A percentile compares a stretch with the other conserved stretches of the same genome.
Evolutionary conservation across 2,329 filamentous ascomycete species (phyloP).

Genomic region (Aureobasidium leucospermi): DNA sequence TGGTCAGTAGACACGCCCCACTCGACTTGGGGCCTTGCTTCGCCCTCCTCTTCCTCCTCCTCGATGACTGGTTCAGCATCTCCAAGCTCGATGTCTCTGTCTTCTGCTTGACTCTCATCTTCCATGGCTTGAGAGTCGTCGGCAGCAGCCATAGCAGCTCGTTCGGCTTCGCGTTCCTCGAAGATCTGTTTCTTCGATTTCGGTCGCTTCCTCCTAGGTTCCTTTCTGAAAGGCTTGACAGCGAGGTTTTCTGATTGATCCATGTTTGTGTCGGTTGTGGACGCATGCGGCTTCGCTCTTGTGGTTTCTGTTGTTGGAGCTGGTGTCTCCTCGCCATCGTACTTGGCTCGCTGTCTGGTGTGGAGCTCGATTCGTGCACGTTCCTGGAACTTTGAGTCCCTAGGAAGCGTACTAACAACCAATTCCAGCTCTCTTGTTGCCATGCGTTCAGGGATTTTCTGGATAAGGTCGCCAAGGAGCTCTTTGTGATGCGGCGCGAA

Average conservation of each 20-base stretch:
- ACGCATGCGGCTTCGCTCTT: constrained; percentile 18
- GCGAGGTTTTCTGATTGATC: constrained; percentile 18
- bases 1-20: constrained; percentile 54
- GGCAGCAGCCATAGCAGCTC: constrained; percentile 30
- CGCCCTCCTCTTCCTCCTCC: constrained; percentile 41
- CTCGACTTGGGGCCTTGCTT: constrained; percentile 44
- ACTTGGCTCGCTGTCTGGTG: constrained; percentile 72
- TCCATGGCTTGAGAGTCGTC: constrained; percentile 25
- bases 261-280: constrained; percentile 12
- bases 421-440: constrained; percentile 55
- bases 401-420: constrained; percentile 46
- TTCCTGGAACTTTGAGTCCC: constrained; percentile 63
- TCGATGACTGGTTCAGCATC: constrained; percentile 28
- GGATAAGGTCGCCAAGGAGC: constrained; percentile 42
- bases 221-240: constrained; percentile 33
- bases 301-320: constrained; percentile 19
- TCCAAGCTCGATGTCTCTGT: constrained; percentile 39
- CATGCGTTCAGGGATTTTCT: constrained; percentile 62
- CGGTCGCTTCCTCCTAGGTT: constrained; percentile 49
- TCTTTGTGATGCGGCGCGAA: constrained; percentile 35
- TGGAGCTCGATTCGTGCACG: constrained; percentile 61
- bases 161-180: constrained; percentile 58
- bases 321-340: constrained; percentile 54
- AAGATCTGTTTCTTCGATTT: constrained; percentile 74
- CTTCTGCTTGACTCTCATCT: constrained; percentile 27